Evolutionary conservation across 306 rosid species (phyloP), one percentile per base, ranked within the genome.

Genomic region (Hippophae gyantsensis): DNA sequence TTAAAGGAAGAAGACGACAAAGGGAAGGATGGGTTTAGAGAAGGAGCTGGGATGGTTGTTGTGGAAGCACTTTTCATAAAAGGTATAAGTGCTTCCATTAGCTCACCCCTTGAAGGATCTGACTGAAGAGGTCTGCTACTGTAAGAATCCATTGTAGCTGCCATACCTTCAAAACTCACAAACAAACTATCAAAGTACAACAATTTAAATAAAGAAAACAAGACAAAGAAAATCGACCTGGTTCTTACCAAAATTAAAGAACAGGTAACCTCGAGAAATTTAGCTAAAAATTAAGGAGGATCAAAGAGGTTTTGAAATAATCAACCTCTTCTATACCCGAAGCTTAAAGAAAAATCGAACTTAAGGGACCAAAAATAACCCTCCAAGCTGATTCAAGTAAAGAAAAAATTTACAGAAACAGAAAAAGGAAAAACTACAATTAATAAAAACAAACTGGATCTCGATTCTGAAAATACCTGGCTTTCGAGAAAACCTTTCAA

Each of bases 391-490:
- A 60, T 69, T 68, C 54, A 62, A 70, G 65, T 32, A 40, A 14
- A 10, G 6, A 9, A 41, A 7, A 45, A 42, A 13, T 6, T 12
- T 38, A 11, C 5, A 11, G 32, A 18, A 38, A 53, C 7, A 5
- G 42, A 40, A 63, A 52, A 38, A 50, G 38, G 61, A 60, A 12
- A 7, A 9, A 1, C 10, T 40, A 57, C 56, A 32, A 25, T 0
- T 5, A 10, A 48, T 40, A 58, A n/a, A 47, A 69, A 69, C 73
- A 69, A 74, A 41, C 95, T 80, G 95, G 99, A 88, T 88, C 96
- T 80, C 96, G 93, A 78, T 88, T 88, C 99, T 84, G 95, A 88
- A 88, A 93, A 88, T 88, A 88, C 95, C 99, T 89, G 93, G 72
- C 87, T 69, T 86, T 77, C 83, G 72, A 72, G 54, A 82, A 84